Percentiles rank a stretch among this genome's conserved stretches.
Evolutionary conservation across 805 yeast species (phyloP).

Genomic region (Candida nonsorbophila): DNA sequence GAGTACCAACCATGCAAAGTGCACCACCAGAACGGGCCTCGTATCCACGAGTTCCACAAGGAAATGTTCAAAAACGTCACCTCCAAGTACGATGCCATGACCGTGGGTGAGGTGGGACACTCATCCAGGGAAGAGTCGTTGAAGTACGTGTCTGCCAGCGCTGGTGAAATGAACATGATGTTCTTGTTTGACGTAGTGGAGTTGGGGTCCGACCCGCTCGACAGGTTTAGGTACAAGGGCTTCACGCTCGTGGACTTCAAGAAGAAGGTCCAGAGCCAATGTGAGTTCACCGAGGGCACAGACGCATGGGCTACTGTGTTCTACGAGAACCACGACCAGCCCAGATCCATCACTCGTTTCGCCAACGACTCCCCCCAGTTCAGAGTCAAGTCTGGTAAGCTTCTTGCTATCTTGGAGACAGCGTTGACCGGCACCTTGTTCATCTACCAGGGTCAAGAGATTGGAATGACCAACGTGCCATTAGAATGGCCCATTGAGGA

Average conservation of each 20-base stretch:
- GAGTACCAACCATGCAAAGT: slow-evolving; percentile 37
- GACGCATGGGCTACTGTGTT: slow-evolving; percentile 56
- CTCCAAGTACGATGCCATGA: slow-evolving; percentile 46
- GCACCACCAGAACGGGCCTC: slow-evolving; percentile 43
- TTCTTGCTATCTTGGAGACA: slow-evolving; percentile 40
- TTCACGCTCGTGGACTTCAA: slow-evolving; percentile 38
- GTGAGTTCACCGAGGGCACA: slow-evolving; percentile 37
- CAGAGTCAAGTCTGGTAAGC: slow-evolving; percentile 39
- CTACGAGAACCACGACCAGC: slow-evolving; percentile 57
- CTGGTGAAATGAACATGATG: slow-evolving; percentile 33
- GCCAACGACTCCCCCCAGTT: slow-evolving; percentile 30
- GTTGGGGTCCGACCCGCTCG: slow-evolving; percentile 31
- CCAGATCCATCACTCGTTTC: slow-evolving; percentile 51
- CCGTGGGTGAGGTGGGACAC: slow-evolving; percentile 56
- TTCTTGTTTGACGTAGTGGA: slow-evolving; percentile 31
- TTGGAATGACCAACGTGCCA: slow-evolving; percentile 48
- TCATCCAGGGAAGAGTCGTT: slow-evolving; percentile 35
- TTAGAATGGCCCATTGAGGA: slow-evolving; percentile 42
- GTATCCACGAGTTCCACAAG: slow-evolving; percentile 54
- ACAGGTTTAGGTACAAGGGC: slow-evolving; percentile 31
- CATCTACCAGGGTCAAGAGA: slow-evolving; percentile 58
- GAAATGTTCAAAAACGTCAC: slow-evolving; percentile 42
- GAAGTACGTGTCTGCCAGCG: slow-evolving; percentile 36
- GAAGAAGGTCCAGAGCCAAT: slow-evolving; percentile 27
- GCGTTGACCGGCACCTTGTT: slow-evolving; percentile 51